These are phyloP conservation scores for Naganishia sp. DNA, from an alignment of 1,284 basidiomycete genomes.

Conservation along the genomic window DNA sequence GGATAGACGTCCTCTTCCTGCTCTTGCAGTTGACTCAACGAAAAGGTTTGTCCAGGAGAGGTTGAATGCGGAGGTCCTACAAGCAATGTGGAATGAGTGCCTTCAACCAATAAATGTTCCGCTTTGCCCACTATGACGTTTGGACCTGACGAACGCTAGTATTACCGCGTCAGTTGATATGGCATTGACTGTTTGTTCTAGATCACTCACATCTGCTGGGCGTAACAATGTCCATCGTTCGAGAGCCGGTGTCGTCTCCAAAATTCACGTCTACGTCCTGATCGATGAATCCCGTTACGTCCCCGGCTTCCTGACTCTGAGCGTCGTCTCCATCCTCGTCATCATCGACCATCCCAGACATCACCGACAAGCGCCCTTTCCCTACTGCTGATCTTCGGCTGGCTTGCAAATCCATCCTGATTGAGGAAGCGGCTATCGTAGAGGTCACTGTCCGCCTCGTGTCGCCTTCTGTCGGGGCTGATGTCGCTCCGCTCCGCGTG, in stretches of 20 bases:
- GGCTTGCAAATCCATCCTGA: slow-evolving; percentile 47
- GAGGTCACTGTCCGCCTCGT: slow-evolving; percentile 53
- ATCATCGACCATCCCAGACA: background rate
- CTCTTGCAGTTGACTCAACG: slow-evolving; percentile 19
- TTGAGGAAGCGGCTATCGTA: slow-evolving; percentile 41
- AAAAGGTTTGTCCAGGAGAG: slow-evolving; percentile 19
- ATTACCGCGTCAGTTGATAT: slow-evolving; percentile 10
- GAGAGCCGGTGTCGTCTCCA: slow-evolving; percentile 32
- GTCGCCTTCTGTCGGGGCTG: slow-evolving; percentile 42
- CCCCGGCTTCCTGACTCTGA: slow-evolving; percentile 53
- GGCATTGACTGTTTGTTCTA: background rate
- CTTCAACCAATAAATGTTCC: background rate
- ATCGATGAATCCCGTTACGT: slow-evolving; percentile 19
- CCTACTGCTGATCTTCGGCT: slow-evolving; percentile 40
- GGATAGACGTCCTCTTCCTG: slow-evolving; percentile 26
- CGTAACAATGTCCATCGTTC: slow-evolving; percentile 14
- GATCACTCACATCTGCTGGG: slow-evolving; percentile 22
- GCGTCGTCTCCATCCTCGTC: slow-evolving; percentile 62
- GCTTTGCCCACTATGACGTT: slow-evolving; percentile 12
- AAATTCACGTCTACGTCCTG: slow-evolving; percentile 20
- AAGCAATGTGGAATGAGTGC: background rate
- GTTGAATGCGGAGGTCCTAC: slow-evolving; percentile 25
- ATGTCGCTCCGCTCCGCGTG: slow-evolving; percentile 27
- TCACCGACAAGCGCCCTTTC: slow-evolving; percentile 31
- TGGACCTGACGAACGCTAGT: slow-evolving; percentile 18